Conservation (phyloP, 441 rosid species). For the Rhodomyrtus psidioides region DNA sequence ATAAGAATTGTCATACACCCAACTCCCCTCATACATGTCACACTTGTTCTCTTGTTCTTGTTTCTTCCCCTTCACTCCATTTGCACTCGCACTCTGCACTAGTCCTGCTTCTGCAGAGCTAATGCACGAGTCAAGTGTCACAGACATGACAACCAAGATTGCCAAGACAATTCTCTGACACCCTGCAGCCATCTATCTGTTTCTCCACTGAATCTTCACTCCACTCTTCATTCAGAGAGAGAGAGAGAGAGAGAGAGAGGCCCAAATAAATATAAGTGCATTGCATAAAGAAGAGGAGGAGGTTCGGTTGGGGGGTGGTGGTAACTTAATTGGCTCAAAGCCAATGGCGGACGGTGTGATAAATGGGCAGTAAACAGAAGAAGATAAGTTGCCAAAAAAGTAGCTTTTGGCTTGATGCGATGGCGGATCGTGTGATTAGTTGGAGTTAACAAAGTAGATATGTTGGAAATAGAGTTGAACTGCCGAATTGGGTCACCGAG, state of each 20-base stretch:
- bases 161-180: background rate
- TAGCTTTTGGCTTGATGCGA: background rate
- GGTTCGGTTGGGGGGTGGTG: background rate
- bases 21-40: conserved; percentile 27
- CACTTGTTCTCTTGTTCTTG: conserved; percentile 1
- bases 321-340: background rate
- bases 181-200: background rate
- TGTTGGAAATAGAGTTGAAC: background rate
- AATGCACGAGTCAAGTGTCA: background rate
- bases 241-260: background rate
- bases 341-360: background rate
- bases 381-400: background rate
- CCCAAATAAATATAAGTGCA: background rate
- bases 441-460: background rate
- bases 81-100: background rate
- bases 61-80: background rate
- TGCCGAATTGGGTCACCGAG: background rate
- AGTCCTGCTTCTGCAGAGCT: background rate
- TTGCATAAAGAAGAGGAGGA: background rate
- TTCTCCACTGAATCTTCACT: background rate
- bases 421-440: background rate
- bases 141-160: background rate
- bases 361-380: background rate
- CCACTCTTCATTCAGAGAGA: background rate
- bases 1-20: conserved; percentile 28